Base-by-base conservation (phyloP, 768 basidiomycete genomes). In the Termitomyces sp. region DNA sequence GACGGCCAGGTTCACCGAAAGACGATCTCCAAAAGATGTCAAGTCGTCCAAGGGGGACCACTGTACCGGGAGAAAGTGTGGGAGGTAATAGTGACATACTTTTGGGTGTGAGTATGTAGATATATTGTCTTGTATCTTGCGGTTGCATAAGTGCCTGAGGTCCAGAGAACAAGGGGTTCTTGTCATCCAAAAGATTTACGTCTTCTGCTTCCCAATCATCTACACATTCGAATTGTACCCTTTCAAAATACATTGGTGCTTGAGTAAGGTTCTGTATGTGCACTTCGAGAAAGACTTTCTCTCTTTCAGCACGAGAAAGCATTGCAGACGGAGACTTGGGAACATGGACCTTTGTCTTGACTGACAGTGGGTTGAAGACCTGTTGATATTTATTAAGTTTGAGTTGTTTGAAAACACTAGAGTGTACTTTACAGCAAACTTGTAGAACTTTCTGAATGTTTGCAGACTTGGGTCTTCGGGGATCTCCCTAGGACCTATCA, bases 341-440 rank as follows among this genome's bases (percentile, higher is more conserved):
- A 2, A 76, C 64, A 66, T 97, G 91, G 0, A 96, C 91, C 68
- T 95, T 95, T 14, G 94, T 97, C 71, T 96, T 96, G 55, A 98
- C 94, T 0, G 92, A 92, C 14, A 98, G 74, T 1, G 95, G 95
- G 61, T 96, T 95, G n/a, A 86, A 88, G 24, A 94, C 93, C 92
- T 96, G 60, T 15, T 45, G 46, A 54, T 21, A 22, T 15, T 19
- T 46, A 17, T 21, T 42, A 12, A 46, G 45, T 37, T 37, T 54
- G 37, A 51, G 40, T 45, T 34, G 22, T 15, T 17, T 46, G 41
- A 28, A 30, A 38, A 41, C 35, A 17, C 14, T 22, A 43, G 32
- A 37, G 44, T 40, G 43, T 17, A 26, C 79, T 88, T 66, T 65
- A 95, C 92, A 47, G 82, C 82, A 70, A 95, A 96, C 66, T 93